Evolutionary conservation across 2,329 filamentous ascomycete genomes (phyloP), one percentile per base, ranked within the genome.

Genomic region (Xylaria sp.): DNA sequence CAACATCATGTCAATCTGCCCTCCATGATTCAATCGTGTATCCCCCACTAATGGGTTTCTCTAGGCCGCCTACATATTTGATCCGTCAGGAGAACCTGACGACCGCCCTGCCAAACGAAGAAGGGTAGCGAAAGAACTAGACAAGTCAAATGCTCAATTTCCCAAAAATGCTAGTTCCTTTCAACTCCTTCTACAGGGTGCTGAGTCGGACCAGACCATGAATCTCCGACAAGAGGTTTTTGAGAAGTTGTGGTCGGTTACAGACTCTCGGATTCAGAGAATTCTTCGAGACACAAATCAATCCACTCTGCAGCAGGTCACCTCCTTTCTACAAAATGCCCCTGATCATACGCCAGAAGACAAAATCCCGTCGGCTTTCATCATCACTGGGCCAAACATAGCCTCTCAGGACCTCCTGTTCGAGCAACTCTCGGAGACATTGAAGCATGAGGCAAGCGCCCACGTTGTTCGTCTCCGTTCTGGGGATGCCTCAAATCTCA

Each of bases 331-430:
- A 10, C 78, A 81, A 25, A 77, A 81, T 45, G 76, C 80, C 4
- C 70, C 72, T 32, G 65, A 65, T 30, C 70, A 73, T 53, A 69
- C 72, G n/a, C 68, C 73, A 69, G 75, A 77, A 46, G 80, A 82
- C 56, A 87, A 86, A 76, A 86, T 93, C 45, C 89, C 91, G 0
- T 87, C 90, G 8, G 91, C 87, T 2, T 90, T 95, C 72, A 89
- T 95, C 72, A 86, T 93, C 66, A 92, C 91, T 9, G 93, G 93
- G 0, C 91, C 93, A 8, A 93, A 93, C 71, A 91, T 94, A 72
- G 90, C 91, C 41, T 91, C 91, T 1, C 91, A 94, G 77, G 87
- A 89, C 48, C 83, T 91, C 13, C 83, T 94, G n/a, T 94, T 94
- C 72, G 84, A 88, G 66, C 91, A 93, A 77, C 81, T 94, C 12